phyloP scores from a whole-genome alignment of 495 filamentous ascomycete genomes.

The Podospora australis region DNA sequence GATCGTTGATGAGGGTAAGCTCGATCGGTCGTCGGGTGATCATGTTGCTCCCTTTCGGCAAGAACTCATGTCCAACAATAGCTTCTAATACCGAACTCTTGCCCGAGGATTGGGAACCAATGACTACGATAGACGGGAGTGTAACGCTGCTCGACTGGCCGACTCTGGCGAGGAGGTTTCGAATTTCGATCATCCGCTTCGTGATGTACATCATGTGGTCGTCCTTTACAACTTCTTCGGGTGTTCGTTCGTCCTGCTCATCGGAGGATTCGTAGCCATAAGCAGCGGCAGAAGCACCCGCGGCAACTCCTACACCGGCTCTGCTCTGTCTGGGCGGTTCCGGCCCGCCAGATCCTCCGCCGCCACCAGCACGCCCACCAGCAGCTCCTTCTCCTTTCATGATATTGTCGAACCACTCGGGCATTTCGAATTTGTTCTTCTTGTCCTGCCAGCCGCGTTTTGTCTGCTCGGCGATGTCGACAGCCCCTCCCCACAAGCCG shows the following conservation, averaged over 20 bases:
- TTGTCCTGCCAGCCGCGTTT: slow-evolving; percentile 73
- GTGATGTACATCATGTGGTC: slow-evolving; percentile 99
- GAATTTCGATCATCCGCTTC: slow-evolving; percentile 98
- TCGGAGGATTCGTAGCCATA: slow-evolving; percentile 69
- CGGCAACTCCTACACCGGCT: slow-evolving; percentile 53
- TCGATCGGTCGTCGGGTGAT: slow-evolving; percentile 95
- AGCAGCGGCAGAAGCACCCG: slow-evolving; percentile 59
- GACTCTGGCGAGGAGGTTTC: slow-evolving; percentile 81
- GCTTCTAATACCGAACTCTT: slow-evolving; percentile 97
- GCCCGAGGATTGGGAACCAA: slow-evolving; percentile 95
- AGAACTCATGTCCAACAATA: slow-evolving; percentile 95
- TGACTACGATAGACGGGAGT: slow-evolving; percentile 93
- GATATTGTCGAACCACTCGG: slow-evolving; percentile 80
- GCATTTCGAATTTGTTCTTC: slow-evolving; percentile 69
- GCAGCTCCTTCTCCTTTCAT: slow-evolving; percentile 52
- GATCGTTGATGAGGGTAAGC: slow-evolving; percentile 92
- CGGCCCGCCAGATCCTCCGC: slow-evolving; percentile 39
- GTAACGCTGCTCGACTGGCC: slow-evolving; percentile 84
- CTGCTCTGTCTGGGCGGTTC: slow-evolving; percentile 56
- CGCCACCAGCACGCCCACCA: slow-evolving; percentile 30
- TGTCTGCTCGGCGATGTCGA: slow-evolving; percentile 70
- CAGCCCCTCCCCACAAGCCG: slow-evolving; percentile 60
- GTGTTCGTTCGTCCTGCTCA: slow-evolving; percentile 60
- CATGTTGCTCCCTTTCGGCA: slow-evolving; percentile 98
- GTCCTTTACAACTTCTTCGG: slow-evolving; percentile 65